Evolutionary conservation across 768 basidiomycete species (phyloP).

Genomic region (Baorangia bicolor): DNA sequence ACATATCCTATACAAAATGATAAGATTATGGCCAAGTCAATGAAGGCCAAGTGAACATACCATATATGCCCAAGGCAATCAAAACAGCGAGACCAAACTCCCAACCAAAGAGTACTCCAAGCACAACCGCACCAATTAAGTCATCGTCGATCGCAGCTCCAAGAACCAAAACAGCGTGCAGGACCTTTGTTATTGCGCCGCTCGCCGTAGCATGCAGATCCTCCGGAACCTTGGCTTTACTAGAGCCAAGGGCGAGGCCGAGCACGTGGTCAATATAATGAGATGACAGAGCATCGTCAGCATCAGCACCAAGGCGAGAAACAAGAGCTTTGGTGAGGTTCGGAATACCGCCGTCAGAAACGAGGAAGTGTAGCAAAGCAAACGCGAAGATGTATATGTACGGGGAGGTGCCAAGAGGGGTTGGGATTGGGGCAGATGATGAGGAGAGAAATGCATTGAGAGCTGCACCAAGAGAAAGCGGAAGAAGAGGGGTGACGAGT

Average conservation of each 20-base stretch:
- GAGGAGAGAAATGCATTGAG: constrained; percentile 22
- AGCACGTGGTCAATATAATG: constrained; percentile 86
- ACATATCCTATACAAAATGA: constrained; percentile 16
- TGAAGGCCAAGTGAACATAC: constrained; percentile 36
- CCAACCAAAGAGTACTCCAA: constrained; percentile 64
- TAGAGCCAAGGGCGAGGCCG: constrained; percentile 82
- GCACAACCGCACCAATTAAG: constrained; percentile 64
- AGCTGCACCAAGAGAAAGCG: constrained; percentile 60
- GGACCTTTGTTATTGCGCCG: constrained; percentile 14
- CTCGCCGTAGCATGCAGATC: constrained; percentile 31
- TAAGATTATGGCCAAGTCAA: background rate
- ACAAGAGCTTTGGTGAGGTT: constrained; percentile 73
- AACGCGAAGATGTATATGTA: constrained; percentile 74
- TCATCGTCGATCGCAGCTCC: constrained; percentile 85
- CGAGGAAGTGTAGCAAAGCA: constrained; percentile 66
- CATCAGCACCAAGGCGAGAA: constrained; percentile 89
- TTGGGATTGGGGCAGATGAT: constrained; percentile 16
- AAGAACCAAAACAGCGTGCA: constrained; percentile 49
- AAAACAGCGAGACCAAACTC: constrained; percentile 64
- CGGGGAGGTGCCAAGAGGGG: constrained; percentile 41
- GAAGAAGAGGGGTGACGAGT: constrained; percentile 70
- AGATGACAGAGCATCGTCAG: constrained; percentile 56
- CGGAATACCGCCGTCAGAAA: constrained; percentile 72
- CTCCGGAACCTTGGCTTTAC: constrained; percentile 78
- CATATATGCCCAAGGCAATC: constrained; percentile 71